A percentile compares a stretch with the other conserved stretches of the same genome.
Evolutionary conservation across 306 rosid species (phyloP).

Genomic region (Abrus precatorius): DNA sequence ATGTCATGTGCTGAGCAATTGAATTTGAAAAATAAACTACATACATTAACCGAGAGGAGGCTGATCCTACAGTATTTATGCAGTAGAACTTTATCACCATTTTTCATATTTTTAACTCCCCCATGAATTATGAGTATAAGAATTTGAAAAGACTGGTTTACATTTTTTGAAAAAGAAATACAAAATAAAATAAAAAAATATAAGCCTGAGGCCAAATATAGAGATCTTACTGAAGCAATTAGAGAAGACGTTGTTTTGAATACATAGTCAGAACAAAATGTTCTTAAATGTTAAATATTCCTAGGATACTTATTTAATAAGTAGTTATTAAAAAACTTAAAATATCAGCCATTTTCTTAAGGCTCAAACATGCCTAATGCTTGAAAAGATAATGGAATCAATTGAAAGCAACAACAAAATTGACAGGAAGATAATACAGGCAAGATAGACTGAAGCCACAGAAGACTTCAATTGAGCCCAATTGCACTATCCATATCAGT

Average conservation of each 20-base stretch:
- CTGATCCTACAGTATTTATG: not conserved
- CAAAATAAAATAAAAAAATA: not conserved
- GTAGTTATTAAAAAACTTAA: not conserved
- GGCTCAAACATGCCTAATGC: not conserved
- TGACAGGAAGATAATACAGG: constrained; percentile 18
- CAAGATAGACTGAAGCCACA: not conserved
- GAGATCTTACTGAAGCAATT: constrained; percentile 1
- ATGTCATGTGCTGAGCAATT: not conserved
- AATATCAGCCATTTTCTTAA: not conserved
- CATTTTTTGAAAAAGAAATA: not conserved
- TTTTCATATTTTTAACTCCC: not conserved
- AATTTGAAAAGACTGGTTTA: constrained; percentile 14
- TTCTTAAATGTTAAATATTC: not conserved
- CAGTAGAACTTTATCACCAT: not conserved
- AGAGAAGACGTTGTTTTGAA: not conserved
- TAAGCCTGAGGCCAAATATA: not conserved
- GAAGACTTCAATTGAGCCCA: constrained; percentile 9
- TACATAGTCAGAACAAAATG: constrained; percentile 1
- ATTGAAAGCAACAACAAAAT: constrained; percentile 1
- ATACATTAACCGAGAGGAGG: constrained; percentile 5
- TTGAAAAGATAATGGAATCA: constrained; percentile 11
- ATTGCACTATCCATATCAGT: not conserved
- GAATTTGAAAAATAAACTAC: constrained; percentile 30
- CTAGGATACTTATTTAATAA: not conserved
- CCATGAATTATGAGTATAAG: not conserved